Conservation (phyloP, 129 eudicot genomes). For the sunflower (Helianthus annuus) region HanXRQr2.0-SUNRISE NC_035449.2:46491805-46492304, state of each 20-base stretch:
- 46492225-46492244: no score
- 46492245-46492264: no score
- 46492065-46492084: background rate
- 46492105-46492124: background rate
- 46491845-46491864: slow-evolving; percentile 94
- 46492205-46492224: no score
- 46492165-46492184: no score
- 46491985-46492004: slow-evolving; percentile 29
- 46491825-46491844: slow-evolving; percentile 92
- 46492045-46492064: slow-evolving; percentile 15
- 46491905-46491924: slow-evolving; percentile 58
- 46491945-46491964: slow-evolving; percentile 22
- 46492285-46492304: no score
- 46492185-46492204: no score
- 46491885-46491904: slow-evolving; percentile 96
- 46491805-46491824: slow-evolving; percentile 88
- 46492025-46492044: slow-evolving; percentile 3
- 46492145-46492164: no score
- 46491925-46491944: slow-evolving; percentile 16
- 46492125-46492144: background rate
- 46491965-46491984: slow-evolving; percentile 33
- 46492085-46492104: background rate
- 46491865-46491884: slow-evolving; percentile 90
- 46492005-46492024: slow-evolving; percentile 17
- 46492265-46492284: no score